Percentiles rank a stretch among this genome's conserved stretches.
Conservation (phyloP, 495 filamentous ascomycete genomes). For the Niebla homalea region DNA sequence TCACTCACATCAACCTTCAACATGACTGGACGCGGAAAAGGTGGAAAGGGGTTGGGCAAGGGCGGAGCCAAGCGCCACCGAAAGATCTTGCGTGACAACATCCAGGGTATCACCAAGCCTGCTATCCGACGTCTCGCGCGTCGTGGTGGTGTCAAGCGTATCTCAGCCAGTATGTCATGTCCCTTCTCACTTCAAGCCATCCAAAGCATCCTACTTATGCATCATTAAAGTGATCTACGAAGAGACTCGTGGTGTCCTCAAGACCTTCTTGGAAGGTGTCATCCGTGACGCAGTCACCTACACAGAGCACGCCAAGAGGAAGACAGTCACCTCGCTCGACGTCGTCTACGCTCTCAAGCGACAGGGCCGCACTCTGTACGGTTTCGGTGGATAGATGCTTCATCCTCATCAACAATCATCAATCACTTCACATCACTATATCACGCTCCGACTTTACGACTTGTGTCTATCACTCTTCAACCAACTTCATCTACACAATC, state of each 20-base stretch:
- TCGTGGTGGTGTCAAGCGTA: slow-evolving; percentile 99
- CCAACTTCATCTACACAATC: slow-evolving; percentile 2
- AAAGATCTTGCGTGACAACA: slow-evolving; percentile 99
- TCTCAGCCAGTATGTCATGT: slow-evolving; percentile 87
- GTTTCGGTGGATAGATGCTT: slow-evolving; percentile 86
- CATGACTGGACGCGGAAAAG: slow-evolving; percentile 77
- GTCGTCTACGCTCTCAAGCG: slow-evolving; percentile 96
- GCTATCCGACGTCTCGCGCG: slow-evolving; percentile 99
- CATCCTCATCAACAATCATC: background rate
- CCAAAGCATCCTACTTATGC: slow-evolving; percentile 20
- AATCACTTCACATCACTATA: background rate
- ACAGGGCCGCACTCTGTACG: slow-evolving; percentile 91
- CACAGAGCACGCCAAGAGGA: slow-evolving; percentile 97
- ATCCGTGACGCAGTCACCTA: slow-evolving; percentile 99
- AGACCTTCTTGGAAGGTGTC: slow-evolving; percentile 99
- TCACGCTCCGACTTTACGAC: slow-evolving; percentile 13
- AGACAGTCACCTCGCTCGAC: slow-evolving; percentile 95
- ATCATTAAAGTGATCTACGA: slow-evolving; percentile 76
- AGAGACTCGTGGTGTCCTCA: slow-evolving; percentile 99
- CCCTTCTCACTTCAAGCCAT: background rate
- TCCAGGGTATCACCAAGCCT: slow-evolving; percentile 98
- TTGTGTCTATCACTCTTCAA: slow-evolving; percentile 12
- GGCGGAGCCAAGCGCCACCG: slow-evolving; percentile 81
- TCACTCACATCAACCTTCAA: slow-evolving; percentile 31
- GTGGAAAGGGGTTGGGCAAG: slow-evolving; percentile 99